A percentile compares a stretch with the other conserved stretches of the same genome.
These are phyloP conservation scores for Aureobasidium sp. DNA, from an alignment of 2,329 filamentous ascomycete genomes.

Conservation along the genomic window DNA sequence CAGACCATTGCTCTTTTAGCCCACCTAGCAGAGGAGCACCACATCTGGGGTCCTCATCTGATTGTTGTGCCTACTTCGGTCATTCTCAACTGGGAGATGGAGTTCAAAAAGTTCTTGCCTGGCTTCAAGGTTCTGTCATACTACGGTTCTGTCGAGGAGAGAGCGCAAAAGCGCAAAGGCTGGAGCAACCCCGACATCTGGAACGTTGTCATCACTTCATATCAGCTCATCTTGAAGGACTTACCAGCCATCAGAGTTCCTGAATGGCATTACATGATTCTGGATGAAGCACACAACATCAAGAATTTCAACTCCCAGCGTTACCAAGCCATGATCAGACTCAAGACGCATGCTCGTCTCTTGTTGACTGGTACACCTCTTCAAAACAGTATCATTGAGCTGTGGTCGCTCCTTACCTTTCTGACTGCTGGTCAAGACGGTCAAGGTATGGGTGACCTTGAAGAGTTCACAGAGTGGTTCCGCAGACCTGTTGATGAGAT, in stretches of 20 bases:
- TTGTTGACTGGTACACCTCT: constrained; percentile 89
- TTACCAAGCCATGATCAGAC: constrained; percentile 90
- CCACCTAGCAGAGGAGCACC: constrained; percentile 80
- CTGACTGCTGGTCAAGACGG: constrained; percentile 84
- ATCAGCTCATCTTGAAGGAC: constrained; percentile 91
- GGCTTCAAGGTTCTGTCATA: constrained; percentile 98
- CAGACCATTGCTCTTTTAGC: constrained; percentile 92
- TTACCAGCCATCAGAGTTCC: constrained; percentile 87
- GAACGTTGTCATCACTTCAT: constrained; percentile 97
- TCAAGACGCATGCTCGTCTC: constrained; percentile 81
- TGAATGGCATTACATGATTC: constrained; percentile 94
- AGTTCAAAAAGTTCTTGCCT: constrained; percentile 98
- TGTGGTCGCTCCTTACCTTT: constrained; percentile 97
- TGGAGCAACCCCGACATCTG: constrained; percentile 69
- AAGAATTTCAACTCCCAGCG: constrained; percentile 98
- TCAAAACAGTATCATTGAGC: constrained; percentile 91
- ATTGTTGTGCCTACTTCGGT: constrained; percentile 96
- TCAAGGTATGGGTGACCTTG: constrained; percentile 77
- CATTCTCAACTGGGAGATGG: constrained; percentile 99
- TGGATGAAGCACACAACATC: constrained; percentile 98
- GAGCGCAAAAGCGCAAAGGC: constrained; percentile 79
- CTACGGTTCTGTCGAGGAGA: constrained; percentile 88
- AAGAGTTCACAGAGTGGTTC: constrained; percentile 94
- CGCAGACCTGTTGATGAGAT: constrained; percentile 93
- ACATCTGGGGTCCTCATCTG: constrained; percentile 91